phyloP scores from a whole-genome alignment of 2,329 filamentous ascomycete species.

The Fusarium setosum region DNA sequence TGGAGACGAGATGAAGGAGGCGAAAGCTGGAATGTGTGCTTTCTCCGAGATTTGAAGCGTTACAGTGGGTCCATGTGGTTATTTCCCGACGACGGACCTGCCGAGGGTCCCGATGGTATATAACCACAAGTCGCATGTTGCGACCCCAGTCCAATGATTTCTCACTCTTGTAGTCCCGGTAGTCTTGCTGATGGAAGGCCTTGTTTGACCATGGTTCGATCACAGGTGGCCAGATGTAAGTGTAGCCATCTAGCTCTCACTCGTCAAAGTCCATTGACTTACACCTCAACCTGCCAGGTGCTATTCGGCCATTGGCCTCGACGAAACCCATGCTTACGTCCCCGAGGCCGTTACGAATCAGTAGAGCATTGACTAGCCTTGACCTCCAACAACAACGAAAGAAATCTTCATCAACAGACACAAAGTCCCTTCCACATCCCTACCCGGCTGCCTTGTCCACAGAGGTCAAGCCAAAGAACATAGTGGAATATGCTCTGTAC shows the following conservation, averaged over 20 bases:
- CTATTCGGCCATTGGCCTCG: conserved; percentile 5
- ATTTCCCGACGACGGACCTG: conserved; percentile 14
- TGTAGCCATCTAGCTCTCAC: rapidly evolving
- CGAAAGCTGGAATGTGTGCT: conserved; percentile 17
- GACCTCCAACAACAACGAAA: background rate
- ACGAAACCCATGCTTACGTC: background rate
- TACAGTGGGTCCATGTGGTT: conserved; percentile 23
- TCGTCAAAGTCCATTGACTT: conserved; percentile 4
- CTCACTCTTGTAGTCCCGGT: background rate
- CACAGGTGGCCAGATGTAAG: conserved; percentile 13
- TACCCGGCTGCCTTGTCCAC: conserved; percentile 1
- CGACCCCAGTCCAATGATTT: background rate
- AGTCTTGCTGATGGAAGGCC: background rate
- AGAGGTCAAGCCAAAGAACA: conserved; percentile 15
- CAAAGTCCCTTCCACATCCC: background rate
- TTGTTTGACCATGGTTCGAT: background rate
- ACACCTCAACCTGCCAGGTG: conserved; percentile 1
- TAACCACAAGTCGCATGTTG: background rate
- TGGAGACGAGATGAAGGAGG: background rate
- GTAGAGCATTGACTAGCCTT: background rate
- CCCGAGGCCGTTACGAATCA: background rate
- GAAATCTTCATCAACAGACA: background rate
- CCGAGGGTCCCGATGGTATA: background rate
- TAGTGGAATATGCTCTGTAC: conserved; percentile 31
- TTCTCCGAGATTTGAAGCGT: conserved; percentile 11